Evolutionary conservation across 73 alveolate genomes (phyloP).

Genomic region (Paramecium caudatum): DNA sequence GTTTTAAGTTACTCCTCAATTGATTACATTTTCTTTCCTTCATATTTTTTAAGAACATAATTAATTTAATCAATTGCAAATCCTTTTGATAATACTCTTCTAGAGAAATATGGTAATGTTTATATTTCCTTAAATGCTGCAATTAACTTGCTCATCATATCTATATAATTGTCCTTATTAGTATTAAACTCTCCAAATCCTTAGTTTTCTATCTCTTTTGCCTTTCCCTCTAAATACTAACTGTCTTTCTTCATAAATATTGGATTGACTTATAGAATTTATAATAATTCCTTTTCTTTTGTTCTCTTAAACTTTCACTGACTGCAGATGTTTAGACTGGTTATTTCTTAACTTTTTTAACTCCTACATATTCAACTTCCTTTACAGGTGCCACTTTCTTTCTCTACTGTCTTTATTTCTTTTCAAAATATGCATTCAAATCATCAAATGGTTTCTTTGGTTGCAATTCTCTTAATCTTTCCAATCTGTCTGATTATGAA

Average conservation of each 20-base stretch:
- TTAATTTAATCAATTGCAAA: neutral
- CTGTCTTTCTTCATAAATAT: neutral
- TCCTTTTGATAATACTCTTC: neutral
- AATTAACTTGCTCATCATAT: neutral
- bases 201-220: constrained; percentile 30
- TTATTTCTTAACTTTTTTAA: neutral
- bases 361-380: neutral
- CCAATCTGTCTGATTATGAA: neutral
- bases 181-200: constrained; percentile 29
- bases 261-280: neutral
- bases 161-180: neutral
- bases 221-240: neutral
- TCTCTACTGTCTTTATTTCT: neutral
- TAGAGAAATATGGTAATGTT: neutral
- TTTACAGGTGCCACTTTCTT: neutral
- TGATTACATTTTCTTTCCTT: neutral
- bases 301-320: neutral
- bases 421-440: neutral
- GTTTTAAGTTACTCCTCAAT: neutral
- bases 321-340: neutral
- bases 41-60: neutral
- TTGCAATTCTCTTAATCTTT: neutral
- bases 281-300: constrained; percentile 40
- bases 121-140: neutral
- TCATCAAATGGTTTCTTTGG: constrained; percentile 65